Evolutionary conservation across 768 basidiomycete species (phyloP), one percentile per base, ranked within the genome.

Genomic region (Coprinopsis strossmayeri): DNA sequence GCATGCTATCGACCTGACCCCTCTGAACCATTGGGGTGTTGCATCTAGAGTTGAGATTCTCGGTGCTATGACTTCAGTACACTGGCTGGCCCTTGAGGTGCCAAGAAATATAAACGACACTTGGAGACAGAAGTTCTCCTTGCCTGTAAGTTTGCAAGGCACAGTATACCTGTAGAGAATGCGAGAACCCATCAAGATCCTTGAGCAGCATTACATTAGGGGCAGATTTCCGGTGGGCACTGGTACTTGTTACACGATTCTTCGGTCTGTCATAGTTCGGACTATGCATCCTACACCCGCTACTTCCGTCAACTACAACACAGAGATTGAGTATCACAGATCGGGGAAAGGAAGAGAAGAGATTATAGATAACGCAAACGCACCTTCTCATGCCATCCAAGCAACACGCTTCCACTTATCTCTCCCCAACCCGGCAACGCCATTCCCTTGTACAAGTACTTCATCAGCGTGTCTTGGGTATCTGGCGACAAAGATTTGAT

Each of bases 381-480:
- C 42, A 93, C 93, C 87, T 95, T 96, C 65, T 96, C 93, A 61
- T 98, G 95, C 95, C 95, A 97, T 12, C 83, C 87, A 34, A 95
- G 61, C 27, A 78, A 55, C n/a, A 78, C 76, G 56, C 77, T 78
- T 28, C 76, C 77, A 54, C 75, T 78, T 55, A 77, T 71, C 58
- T 79, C 78, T n/a, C 73, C 76, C 72, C 74, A 76, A 15, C 76
- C 77, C 20, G 77, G 76, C 71, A 78, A 72, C 2, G 69, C 76
- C 94, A 96, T 97, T 13, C 91, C 94, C 70, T 98, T 98, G 79
- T 97, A 98, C 13, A 98, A 71, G 61, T 95, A 98, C 63, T 94
- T 95, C 95, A 96, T 98, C 46, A 97, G 75, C 26, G 84, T 88
- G 60, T 96, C 95, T 59, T 93, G 90, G 37, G 77, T 69, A 44